Evolutionary conservation across 225 moss, liverwort and hornwort genomes (phyloP).

Genomic region (Bryoerythrophyllum caledonicum): DNA sequence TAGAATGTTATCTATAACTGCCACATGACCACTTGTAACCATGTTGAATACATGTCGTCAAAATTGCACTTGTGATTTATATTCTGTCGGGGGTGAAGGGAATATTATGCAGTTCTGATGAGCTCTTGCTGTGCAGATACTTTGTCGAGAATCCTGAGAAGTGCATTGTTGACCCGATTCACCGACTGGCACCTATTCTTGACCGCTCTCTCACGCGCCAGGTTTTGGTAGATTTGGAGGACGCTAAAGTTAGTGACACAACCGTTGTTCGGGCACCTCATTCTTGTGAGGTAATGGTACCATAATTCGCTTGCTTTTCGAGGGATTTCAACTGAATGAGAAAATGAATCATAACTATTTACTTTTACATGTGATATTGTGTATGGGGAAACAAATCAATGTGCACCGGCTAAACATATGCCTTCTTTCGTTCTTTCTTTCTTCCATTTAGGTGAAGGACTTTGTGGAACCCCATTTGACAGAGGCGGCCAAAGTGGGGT

Average conservation of each 20-base stretch:
- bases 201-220: constrained; percentile 79
- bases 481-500: constrained; percentile 50
- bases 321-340: neutral
- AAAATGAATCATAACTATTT: neutral
- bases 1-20: too few species aligned
- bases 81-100: neutral
- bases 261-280: constrained; percentile 71
- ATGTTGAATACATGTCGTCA: too few species aligned
- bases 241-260: constrained; percentile 41
- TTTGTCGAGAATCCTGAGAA: constrained; percentile 60
- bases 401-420: neutral
- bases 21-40: too few species aligned
- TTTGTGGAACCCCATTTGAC: constrained; percentile 73
- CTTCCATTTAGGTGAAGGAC: constrained; percentile 46
- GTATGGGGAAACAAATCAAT: neutral
- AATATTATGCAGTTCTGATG: constrained; percentile 9
- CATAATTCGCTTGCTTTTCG: neutral
- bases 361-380: neutral
- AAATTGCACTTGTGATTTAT: neutral
- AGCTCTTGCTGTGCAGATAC: constrained; percentile 46
- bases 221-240: constrained; percentile 55
- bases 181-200: constrained; percentile 68
- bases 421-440: constrained; percentile 12
- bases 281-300: constrained; percentile 65
- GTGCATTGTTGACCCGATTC: constrained; percentile 79